Percentiles rank a stretch among this genome's conserved stretches.
phyloP scores from a whole-genome alignment of 768 basidiomycete species.

The Saitozyma sp. region DNA sequence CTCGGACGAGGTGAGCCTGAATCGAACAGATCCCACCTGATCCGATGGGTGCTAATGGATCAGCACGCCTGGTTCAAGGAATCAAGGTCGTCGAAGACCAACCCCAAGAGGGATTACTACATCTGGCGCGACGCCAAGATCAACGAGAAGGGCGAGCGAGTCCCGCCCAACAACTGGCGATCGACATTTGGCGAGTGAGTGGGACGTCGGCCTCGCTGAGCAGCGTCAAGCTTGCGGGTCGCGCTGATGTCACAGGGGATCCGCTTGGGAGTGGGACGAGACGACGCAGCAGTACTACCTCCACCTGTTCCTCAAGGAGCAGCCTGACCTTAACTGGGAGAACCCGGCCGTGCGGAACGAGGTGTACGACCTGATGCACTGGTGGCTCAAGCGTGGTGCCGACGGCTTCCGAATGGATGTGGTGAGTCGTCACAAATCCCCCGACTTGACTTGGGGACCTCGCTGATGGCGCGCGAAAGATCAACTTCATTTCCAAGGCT shows the following conservation, averaged over 20 bases:
- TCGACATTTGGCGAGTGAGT: constrained; percentile 58
- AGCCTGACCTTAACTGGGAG: constrained; percentile 78
- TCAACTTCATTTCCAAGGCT: constrained; percentile 67
- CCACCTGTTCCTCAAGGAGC: constrained; percentile 56
- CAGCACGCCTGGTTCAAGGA: constrained; percentile 72
- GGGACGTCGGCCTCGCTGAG: background rate
- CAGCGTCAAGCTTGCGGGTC: background rate
- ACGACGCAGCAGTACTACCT: constrained; percentile 65
- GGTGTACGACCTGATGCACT: constrained; percentile 64
- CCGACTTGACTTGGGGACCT: background rate
- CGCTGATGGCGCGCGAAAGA: constrained; percentile 61
- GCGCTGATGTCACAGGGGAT: constrained; percentile 30
- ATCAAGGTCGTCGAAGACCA: constrained; percentile 58
- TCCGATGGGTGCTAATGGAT: background rate
- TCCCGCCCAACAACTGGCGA: constrained; percentile 73
- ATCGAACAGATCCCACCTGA: background rate
- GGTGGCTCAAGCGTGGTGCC: constrained; percentile 70
- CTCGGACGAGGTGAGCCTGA: constrained; percentile 55
- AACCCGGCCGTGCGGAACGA: constrained; percentile 58
- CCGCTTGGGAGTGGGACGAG: constrained; percentile 71
- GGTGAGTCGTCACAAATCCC: background rate
- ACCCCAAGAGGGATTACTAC: constrained; percentile 72
- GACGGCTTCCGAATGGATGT: constrained; percentile 70
- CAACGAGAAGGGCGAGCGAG: constrained; percentile 59
- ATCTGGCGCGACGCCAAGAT: constrained; percentile 66